A percentile compares a stretch with the other conserved stretches of the same genome.
These are phyloP conservation scores for Leccinum pellstonianum DNA, from an alignment of 768 basidiomycete species.

Conservation along the genomic window DNA sequence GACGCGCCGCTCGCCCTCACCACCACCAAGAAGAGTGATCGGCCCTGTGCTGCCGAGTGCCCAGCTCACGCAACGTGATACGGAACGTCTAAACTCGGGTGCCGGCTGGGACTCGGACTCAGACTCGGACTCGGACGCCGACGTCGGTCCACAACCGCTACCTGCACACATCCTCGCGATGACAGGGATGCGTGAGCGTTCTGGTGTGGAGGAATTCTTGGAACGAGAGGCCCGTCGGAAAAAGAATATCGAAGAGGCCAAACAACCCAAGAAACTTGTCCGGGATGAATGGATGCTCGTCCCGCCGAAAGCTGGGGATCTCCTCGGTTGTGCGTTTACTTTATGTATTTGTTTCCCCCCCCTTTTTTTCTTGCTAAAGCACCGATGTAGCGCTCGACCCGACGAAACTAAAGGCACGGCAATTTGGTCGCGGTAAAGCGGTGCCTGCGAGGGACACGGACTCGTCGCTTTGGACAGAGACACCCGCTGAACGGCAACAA, in stretches of 20 bases:
- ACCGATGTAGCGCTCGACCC: constrained; percentile 74
- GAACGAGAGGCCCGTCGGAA: constrained; percentile 79
- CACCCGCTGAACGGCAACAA: constrained; percentile 88
- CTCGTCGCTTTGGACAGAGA: constrained; percentile 92
- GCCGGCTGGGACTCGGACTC: constrained; percentile 60
- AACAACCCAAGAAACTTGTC: constrained; percentile 72
- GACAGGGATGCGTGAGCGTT: constrained; percentile 38
- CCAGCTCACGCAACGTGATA: constrained; percentile 28
- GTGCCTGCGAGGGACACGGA: constrained; percentile 45
- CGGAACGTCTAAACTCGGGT: constrained; percentile 13
- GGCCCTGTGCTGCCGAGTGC: constrained; percentile 55
- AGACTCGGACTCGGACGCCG: constrained; percentile 70
- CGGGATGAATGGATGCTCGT: constrained; percentile 99
- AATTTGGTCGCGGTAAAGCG: constrained; percentile 67
- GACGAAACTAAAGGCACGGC: constrained; percentile 74
- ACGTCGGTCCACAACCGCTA: constrained; percentile 81
- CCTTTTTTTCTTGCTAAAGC: background rate
- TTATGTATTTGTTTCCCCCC: background rate
- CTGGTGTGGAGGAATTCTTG: constrained; percentile 79
- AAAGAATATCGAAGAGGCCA: constrained; percentile 74
- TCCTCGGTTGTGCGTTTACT: constrained; percentile 68
- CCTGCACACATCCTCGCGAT: constrained; percentile 40
- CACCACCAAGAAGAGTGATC: constrained; percentile 35
- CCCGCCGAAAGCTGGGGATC: constrained; percentile 79
- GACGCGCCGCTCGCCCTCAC: constrained; percentile 19